Evolutionary conservation across 176 grass and related monocot genomes (phyloP), one percentile per base, ranked within the genome.

Genomic region (Rhynchospora tenuis): DNA sequence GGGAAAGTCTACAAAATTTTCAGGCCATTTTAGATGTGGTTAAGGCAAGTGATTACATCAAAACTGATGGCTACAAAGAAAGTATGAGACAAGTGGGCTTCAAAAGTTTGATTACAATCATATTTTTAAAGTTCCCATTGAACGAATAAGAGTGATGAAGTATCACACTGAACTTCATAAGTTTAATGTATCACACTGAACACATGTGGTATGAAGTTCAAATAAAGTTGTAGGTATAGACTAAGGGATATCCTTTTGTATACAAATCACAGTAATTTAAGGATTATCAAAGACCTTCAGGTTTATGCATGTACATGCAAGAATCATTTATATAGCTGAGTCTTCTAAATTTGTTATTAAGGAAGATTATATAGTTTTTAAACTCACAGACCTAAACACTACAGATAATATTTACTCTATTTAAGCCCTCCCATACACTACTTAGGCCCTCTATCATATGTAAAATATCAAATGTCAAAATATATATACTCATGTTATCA

Each of bases 1-100:
- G 88, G 91, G 6, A 83, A 2, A 58, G 31, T 2, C 87, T 87
- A 71, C 7, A 84, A 20, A 20, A 62, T 28, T 55, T 48, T 31
- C 33, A 79, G 12, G 22, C 17, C 47, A 19, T 58, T 75, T n/a
- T 20, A 58, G 27, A 24, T 44, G 17, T 50, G 70, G 7, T 28
- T 46, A 71, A 54, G 47, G 28, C 11, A 54, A 24, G 4, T 75
- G 23, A 47, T 17, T 13, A 12, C 2, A n/a, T 52, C 45, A 28
- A 54, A 26, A 20, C 13, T 75, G 72, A 75, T 55, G 47, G 72
- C 13, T 54, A 24, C 70, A 73, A 73, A 72, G 67, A 45, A 70
- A 45, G 33, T 16, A 70, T 70, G 66, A 70, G 16, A 45, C 33
- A 45, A 70, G 66, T 20, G 66, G 66, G 59, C 59, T 3, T 62